Evolutionary conservation across 768 basidiomycete species (phyloP), one percentile per base, ranked within the genome.

Genomic region (Botryobasidium botryosum): DNA sequence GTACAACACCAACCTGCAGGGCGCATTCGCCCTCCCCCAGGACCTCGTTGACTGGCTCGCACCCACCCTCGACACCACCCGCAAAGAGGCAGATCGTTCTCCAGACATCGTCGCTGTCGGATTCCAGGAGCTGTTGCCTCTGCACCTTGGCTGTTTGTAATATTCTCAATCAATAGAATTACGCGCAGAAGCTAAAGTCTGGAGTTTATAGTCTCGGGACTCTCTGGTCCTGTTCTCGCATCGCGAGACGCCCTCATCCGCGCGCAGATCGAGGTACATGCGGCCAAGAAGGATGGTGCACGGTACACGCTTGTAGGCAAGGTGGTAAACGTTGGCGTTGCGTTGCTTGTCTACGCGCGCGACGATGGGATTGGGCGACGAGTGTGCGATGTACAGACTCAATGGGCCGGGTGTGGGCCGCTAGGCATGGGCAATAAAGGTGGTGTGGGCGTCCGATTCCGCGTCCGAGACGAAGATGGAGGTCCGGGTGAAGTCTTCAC

Each of bases 391-490:
- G 72, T 83, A 28, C 68, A 85, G 54, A 79, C 80, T 38, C 64
- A 72, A 45, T 79, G 83, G 76, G 82, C 77, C 0, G 79, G 83
- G 5, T 74, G 58, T 56, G 79, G 79, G 4, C 77, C 74, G 27
- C 70, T 59, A 13, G 77, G 72, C 52, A 83, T 94, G 83, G 86
- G 84, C 5, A 94, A 99, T 64, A 97, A 97, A 61, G 88, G 87
- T 23, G 91, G 86, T 1, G 88, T 94, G 2, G 90, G 82, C 12
- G 68, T 88, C 33, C 70, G 91, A 32, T 79, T 97, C 59, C 74
- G 79, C 40, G 67, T 90, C 18, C 61, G 67, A n/a, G 67, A 64
- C 6, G 59, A 63, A 25, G 72, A 74, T 25, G 71, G 69, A 6
- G 61, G 64, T 5, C 36, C 62, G 3, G 84, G 82, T 47, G 87